These are phyloP conservation scores for Rhodotorula babjevae DNA, from an alignment of 768 basidiomycete species.

Conservation along the genomic window DNA sequence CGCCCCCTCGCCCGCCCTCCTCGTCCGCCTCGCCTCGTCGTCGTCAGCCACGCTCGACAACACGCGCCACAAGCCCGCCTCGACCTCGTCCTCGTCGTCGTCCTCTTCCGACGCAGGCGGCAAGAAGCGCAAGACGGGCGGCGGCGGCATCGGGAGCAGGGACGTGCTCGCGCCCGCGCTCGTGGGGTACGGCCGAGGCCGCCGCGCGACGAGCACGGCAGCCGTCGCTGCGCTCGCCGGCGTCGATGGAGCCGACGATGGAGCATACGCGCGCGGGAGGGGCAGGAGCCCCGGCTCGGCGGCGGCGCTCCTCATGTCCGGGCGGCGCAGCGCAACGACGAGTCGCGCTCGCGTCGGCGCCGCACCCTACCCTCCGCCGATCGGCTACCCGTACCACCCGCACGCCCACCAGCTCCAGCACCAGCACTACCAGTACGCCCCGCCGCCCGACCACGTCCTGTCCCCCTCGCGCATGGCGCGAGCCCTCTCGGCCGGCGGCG, in stretches of 20 bases:
- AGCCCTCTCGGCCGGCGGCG: neutral
- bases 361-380: neutral
- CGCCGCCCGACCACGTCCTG: neutral
- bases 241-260: neutral
- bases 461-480: neutral
- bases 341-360: too few relatives aligned
- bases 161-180: constrained; percentile 2
- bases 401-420: neutral
- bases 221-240: neutral
- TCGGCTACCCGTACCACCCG: neutral
- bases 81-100: neutral
- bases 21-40: neutral
- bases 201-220: neutral
- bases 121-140: neutral
- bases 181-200: neutral
- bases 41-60: constrained; percentile 9
- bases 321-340: too few relatives aligned
- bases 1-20: neutral
- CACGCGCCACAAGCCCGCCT: neutral
- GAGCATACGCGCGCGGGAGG: neutral
- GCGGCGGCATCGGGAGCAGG: neutral
- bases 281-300: neutral
- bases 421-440: neutral
- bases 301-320: too few relatives aligned
- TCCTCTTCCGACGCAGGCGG: neutral